phyloP scores from a whole-genome alignment of 2,329 filamentous ascomycete genomes.

The Hymenoscyphus scutula region DNA sequence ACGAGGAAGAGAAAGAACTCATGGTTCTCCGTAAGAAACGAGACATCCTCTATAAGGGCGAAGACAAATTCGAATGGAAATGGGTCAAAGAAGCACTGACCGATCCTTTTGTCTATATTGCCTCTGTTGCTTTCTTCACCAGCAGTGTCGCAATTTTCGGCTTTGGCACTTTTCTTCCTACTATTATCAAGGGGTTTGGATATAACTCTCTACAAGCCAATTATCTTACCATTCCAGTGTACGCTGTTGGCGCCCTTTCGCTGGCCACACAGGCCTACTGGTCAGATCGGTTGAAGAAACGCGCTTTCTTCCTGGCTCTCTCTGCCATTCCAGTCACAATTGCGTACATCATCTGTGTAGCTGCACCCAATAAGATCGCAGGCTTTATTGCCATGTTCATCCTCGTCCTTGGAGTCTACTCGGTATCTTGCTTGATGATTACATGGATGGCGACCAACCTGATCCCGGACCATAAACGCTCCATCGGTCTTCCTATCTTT shows the following conservation, averaged over 20 bases:
- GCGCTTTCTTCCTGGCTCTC: conserved; percentile 13
- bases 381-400: conserved; percentile 50
- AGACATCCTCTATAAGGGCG: conserved; percentile 48
- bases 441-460: conserved; percentile 46
- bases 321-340: conserved; percentile 16
- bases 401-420: conserved; percentile 45
- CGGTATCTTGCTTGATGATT: conserved; percentile 45
- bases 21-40: conserved; percentile 48
- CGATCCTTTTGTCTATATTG: conserved; percentile 5
- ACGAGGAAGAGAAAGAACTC: conserved; percentile 40
- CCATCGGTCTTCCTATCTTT: conserved; percentile 45
- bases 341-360: conserved; percentile 19
- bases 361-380: conserved; percentile 47
- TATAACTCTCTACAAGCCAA: conserved; percentile 49
- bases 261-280: conserved; percentile 45
- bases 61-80: conserved; percentile 48
- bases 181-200: conserved; percentile 51
- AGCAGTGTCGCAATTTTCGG: conserved; percentile 33
- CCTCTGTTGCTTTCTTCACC: background rate
- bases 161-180: conserved; percentile 55
- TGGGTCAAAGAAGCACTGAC: background rate
- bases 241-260: conserved; percentile 46
- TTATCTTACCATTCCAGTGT: conserved; percentile 55
- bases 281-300: conserved; percentile 41
- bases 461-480: conserved; percentile 45